Base-by-base conservation (phyloP, 176 grass and related monocot genomes). In the Phoenix roebelenii region DNA sequence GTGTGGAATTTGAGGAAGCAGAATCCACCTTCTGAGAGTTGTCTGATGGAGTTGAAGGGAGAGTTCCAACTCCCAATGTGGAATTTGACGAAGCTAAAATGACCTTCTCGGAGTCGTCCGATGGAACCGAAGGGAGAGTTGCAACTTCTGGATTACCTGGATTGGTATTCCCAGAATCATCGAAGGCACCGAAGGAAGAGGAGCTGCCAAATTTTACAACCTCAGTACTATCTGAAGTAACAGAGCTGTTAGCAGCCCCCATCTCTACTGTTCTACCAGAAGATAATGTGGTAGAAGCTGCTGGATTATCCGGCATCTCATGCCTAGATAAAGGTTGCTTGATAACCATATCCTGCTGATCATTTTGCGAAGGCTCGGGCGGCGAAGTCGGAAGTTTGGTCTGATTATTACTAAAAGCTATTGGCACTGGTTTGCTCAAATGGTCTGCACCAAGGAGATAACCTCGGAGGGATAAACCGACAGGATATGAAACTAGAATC, bases 401-500 rank as follows among this genome's bases (percentile, higher is more conserved):
- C 53, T 29, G 59, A 50, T 64, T 69, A 17, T 44, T 30, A 32
- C 69, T 66, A 52, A 65, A 30, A 32, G 0, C 52, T 54, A 67
- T 49, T 53, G 65, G 3, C 5, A 51, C 24, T 9, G 66, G 54
- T 55, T 72, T 63, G 22, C 51, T 54, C 39, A 65, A 61, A 16
- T 55, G 65, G 49, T 35, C 71, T 17, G 28, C 57, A 28, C 54
- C 24, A 26, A 70, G 55, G 16, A 82, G 49, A 66, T 91, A 85
- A 3, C 69, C 73, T 2, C 72, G 68, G 53, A 87, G 51, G 54
- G 80, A 69, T 5, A 77, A 69, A 58, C 50, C 63, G 16, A 77
- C 60, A 17, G 75, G 69, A 50, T 73, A 75, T 63, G 78, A 83
- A 51, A 80, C 76, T 15, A 69, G 25, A 14, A 80, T 74, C 3